phyloP scores from a whole-genome alignment of 1,139 yeast species.

The Scheffersomyces cryptocercus region DNA sequence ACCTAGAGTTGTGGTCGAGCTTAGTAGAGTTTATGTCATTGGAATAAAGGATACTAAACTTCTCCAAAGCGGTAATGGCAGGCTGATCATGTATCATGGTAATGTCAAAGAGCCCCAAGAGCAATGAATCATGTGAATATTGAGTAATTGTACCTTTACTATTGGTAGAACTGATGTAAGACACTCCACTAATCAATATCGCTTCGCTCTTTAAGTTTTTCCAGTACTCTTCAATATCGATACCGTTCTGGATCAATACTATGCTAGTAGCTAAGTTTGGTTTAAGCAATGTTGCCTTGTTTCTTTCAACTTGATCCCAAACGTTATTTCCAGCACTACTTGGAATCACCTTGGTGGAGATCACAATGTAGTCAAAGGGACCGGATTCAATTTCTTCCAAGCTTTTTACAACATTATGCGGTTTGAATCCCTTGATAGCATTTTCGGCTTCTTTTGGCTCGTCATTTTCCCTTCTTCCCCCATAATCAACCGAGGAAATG shows the following conservation, averaged over 20 bases:
- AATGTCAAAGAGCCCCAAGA: conserved; percentile 53
- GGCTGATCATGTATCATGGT: conserved; percentile 18
- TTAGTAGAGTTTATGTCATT: conserved; percentile 42
- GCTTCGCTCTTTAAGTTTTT: conserved; percentile 40
- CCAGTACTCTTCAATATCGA: conserved; percentile 65
- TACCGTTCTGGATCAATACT: conserved; percentile 71
- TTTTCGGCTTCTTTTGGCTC: conserved; percentile 17
- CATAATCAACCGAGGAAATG: conserved; percentile 28
- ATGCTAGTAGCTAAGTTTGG: conserved; percentile 41
- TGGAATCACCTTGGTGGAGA: conserved; percentile 37
- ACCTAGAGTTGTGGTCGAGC: conserved; percentile 50
- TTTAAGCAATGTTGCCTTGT: conserved; percentile 9
- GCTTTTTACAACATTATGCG: conserved; percentile 23
- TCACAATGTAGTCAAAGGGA: conserved; percentile 34
- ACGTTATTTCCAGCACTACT: conserved; percentile 16
- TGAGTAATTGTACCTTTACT: conserved; percentile 52
- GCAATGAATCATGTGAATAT: conserved; percentile 53
- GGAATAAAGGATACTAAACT: conserved; percentile 52
- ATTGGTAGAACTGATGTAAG: conserved; percentile 67
- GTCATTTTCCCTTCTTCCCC: conserved; percentile 17
- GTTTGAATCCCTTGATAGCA: conserved; percentile 23
- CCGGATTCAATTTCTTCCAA: conserved; percentile 25
- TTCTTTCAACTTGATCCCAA: conserved; percentile 22
- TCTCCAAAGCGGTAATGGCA: conserved; percentile 26
- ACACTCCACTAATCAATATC: conserved; percentile 59